Evolutionary conservation across 441 rosid genomes (phyloP).

Genomic region (Aleurites moluccanus): DNA sequence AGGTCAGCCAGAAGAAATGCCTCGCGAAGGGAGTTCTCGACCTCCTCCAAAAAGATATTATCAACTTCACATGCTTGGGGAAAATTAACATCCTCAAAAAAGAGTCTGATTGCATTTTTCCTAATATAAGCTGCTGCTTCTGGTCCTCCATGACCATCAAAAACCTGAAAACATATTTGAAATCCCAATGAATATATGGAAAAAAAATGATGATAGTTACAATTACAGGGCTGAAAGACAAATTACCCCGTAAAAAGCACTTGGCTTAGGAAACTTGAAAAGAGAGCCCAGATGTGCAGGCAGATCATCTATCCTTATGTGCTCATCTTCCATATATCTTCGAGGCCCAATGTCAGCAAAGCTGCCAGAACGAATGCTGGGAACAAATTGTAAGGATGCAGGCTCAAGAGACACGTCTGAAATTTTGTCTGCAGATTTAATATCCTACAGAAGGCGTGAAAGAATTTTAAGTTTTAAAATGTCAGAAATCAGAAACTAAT

Average conservation of each 20-base stretch:
- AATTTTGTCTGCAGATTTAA: conserved; percentile 31
- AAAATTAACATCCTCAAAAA: conserved; percentile 71
- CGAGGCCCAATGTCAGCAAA: conserved; percentile 84
- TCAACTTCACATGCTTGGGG: conserved; percentile 55
- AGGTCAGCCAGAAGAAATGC: conserved; percentile 77
- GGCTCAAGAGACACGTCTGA: conserved; percentile 40
- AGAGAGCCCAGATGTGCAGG: conserved; percentile 41
- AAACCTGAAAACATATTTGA: conserved; percentile 49
- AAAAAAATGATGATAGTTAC: background rate
- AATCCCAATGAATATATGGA: conserved; percentile 11
- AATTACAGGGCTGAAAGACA: conserved; percentile 4
- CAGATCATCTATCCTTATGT: conserved; percentile 69
- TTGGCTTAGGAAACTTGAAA: conserved; percentile 45
- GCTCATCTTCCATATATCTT: conserved; percentile 88
- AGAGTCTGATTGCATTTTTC: conserved; percentile 61
- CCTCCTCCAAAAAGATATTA: conserved; percentile 50
- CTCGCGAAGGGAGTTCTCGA: conserved; percentile 60
- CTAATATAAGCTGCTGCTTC: conserved; percentile 80
- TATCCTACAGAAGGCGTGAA: conserved; percentile 40
- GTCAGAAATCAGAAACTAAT: background rate
- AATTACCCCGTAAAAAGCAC: conserved; percentile 91
- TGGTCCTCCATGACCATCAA: conserved; percentile 90
- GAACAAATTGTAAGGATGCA: conserved; percentile 46
- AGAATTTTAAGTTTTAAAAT: background rate
- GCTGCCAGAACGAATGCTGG: conserved; percentile 78